Evolutionary conservation across 2,329 filamentous ascomycete species (phyloP), one percentile per base, ranked within the genome.

Genomic region (Aspergillus brunneoviolaceus): DNA sequence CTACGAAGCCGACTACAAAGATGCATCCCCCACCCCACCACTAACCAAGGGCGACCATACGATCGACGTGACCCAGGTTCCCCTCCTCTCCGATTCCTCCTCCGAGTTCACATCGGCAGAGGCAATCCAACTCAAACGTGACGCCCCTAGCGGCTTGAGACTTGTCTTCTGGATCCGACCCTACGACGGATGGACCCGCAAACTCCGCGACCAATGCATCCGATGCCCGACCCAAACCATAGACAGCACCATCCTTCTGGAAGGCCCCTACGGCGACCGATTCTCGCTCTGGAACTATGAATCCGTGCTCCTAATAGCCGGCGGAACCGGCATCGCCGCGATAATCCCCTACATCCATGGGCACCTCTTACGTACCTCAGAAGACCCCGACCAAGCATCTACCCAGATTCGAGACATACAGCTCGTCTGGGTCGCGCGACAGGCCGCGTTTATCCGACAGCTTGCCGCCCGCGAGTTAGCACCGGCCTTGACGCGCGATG

Each of bases 131-230:
- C 35, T n/a, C 29, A 63, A 39, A n/a, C 10, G 3, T 19, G 51
- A 23, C 54, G 50, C 19, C 12, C 16, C 63, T 3, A 25, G 42
- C 58, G 71, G 67, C 3, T 69, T 78, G 4, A 74, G 72, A 45
- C 68, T 84, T 6, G 73, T 77, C 4, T 83, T 84, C 64, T 78
- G 80, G 65, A 76, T 84, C 53, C 78, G 82, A 2, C 82, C 82
- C 0, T 83, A 80, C 64, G 72, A 79, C 53, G 81, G 82, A 52
- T 83, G 81, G 74, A 84, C 82, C 2, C 76, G 72, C 5, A 73
- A 78, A n/a, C 75, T 84, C 10, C 74, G 73, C 45, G 65, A 73
- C 31, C 66, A 74, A 59, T 80, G 71, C 56, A 65, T 71, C 48
- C 61, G 57, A 31, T 70, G 67, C 47, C 66, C 68, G 19, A 63